Percentiles rank a stretch among this genome's conserved stretches.
These are phyloP conservation scores for Torulaspora microellipsoides DNA, from an alignment of 805 yeast species.

Conservation along the genomic window DNA sequence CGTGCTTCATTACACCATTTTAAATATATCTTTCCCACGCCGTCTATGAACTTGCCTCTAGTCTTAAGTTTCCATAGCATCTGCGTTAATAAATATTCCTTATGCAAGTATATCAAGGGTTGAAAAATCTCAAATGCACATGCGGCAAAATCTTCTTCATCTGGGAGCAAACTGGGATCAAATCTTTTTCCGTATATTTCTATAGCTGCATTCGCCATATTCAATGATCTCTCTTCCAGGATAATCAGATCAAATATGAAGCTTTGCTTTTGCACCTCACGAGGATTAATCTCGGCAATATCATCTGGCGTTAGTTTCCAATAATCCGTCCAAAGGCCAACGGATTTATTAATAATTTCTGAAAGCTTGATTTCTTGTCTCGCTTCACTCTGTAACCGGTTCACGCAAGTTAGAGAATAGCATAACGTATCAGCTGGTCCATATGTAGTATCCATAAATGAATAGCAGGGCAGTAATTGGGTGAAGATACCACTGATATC, in stretches of 20 bases:
- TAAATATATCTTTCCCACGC: slow-evolving; percentile 57
- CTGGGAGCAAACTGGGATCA: slow-evolving; percentile 42
- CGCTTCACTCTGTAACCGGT: slow-evolving; percentile 12
- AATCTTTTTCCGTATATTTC: slow-evolving; percentile 48
- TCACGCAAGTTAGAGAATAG: slow-evolving; percentile 37
- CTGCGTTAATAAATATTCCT: slow-evolving; percentile 50
- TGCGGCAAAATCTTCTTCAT: slow-evolving; percentile 52
- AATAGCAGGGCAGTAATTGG: slow-evolving; percentile 34
- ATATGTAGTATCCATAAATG: slow-evolving; percentile 33
- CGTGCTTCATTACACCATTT: slow-evolving; percentile 61
- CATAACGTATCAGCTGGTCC: slow-evolving; percentile 44
- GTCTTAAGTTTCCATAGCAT: slow-evolving; percentile 51
- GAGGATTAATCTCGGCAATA: slow-evolving; percentile 44
- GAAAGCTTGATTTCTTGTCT: slow-evolving; percentile 31
- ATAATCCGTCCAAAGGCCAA: slow-evolving; percentile 59
- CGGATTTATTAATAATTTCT: slow-evolving; percentile 34
- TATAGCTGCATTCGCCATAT: slow-evolving; percentile 60
- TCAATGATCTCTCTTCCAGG: slow-evolving; percentile 65
- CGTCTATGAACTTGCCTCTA: slow-evolving; percentile 63
- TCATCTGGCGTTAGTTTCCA: slow-evolving; percentile 60
- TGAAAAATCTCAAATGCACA: slow-evolving; percentile 55
- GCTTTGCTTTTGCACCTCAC: slow-evolving; percentile 62
- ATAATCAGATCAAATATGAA: slow-evolving; percentile 70
- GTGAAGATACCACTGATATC: slow-evolving; percentile 36
- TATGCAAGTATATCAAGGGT: slow-evolving; percentile 53